Percentiles rank a stretch among this genome's conserved stretches.
Conservation (phyloP, 202 grass and related monocot genomes). For the Schoenoplectus tabernaemontani region DNA sequence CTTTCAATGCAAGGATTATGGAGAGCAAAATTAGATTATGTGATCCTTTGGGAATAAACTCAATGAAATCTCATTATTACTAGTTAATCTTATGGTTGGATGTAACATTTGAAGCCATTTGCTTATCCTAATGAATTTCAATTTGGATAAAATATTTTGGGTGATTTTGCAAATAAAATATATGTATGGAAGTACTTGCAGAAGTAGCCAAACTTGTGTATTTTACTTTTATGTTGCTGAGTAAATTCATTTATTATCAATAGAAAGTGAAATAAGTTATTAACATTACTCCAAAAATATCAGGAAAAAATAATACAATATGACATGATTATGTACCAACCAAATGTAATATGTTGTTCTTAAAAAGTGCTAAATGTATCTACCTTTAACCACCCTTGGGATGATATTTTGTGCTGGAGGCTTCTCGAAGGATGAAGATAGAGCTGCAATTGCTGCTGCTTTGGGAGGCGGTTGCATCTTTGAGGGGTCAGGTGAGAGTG, state of each 20-base stretch:
- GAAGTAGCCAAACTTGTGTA: not conserved
- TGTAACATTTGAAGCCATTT: not conserved
- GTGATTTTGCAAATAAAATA: not conserved
- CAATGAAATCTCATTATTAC: not conserved
- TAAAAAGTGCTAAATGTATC: not conserved
- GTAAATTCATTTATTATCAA: not conserved
- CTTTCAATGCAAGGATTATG: not conserved
- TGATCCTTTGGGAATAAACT: not conserved
- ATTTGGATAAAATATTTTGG: not conserved
- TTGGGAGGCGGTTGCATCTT: conserved; percentile 46
- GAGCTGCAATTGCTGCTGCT: conserved; percentile 45
- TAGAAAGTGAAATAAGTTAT: not conserved
- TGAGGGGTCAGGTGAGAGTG: conserved; percentile 42
- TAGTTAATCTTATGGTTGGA: not conserved
- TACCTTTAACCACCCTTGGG: conserved; percentile 98
- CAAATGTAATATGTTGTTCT: not conserved
- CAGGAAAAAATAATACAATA: not conserved
- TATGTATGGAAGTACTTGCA: not conserved
- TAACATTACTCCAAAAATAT: not conserved
- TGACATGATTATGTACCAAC: not conserved
- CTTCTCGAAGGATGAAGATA: conserved; percentile 76
- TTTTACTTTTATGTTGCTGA: not conserved
- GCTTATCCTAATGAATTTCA: not conserved
- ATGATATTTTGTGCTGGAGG: conserved; percentile 53
- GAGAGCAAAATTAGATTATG: not conserved